Evolutionary conservation across 139 green algal species (phyloP).

Genomic region (Yamagishiella unicocca): DNA sequence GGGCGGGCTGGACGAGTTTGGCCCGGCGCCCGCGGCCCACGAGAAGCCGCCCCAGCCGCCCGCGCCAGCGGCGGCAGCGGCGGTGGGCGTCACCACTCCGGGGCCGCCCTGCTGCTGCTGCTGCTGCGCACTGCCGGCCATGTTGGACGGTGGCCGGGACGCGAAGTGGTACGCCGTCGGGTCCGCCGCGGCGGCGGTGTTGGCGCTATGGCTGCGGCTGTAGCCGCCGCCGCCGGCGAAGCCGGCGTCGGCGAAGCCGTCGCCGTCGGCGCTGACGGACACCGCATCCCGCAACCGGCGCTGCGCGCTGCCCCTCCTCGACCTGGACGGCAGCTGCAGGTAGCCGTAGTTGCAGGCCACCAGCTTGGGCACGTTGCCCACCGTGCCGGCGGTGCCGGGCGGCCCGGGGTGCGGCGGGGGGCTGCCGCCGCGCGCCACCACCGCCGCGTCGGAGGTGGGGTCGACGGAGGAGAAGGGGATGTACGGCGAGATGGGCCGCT

Average conservation of each 20-base stretch:
- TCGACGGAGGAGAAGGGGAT: slow-evolving; percentile 18
- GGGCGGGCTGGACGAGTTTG: background rate
- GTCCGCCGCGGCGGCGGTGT: background rate
- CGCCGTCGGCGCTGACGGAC: background rate
- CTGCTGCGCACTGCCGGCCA: background rate
- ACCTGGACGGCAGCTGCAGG: background rate
- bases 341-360: slow-evolving; percentile 44
- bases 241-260: background rate
- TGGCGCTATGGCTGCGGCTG: background rate
- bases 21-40: background rate
- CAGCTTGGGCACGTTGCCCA: background rate
- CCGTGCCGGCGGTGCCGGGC: background rate
- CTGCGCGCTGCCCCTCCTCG: background rate
- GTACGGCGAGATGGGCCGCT: slow-evolving; percentile 15
- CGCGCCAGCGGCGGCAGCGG: background rate
- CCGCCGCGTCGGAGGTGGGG: slow-evolving; percentile 14
- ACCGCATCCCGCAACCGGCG: background rate
- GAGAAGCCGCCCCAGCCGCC: background rate
- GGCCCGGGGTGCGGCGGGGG: background rate
- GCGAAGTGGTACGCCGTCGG: background rate
- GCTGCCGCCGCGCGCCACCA: slow-evolving; percentile 16
- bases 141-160: background rate
- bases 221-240: background rate
- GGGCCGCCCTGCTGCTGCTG: background rate
- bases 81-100: background rate